These are phyloP conservation scores for Paraglomus brasilianum DNA, from an alignment of 192 early-diverging fungal genomes.

Conservation along the genomic window DNA sequence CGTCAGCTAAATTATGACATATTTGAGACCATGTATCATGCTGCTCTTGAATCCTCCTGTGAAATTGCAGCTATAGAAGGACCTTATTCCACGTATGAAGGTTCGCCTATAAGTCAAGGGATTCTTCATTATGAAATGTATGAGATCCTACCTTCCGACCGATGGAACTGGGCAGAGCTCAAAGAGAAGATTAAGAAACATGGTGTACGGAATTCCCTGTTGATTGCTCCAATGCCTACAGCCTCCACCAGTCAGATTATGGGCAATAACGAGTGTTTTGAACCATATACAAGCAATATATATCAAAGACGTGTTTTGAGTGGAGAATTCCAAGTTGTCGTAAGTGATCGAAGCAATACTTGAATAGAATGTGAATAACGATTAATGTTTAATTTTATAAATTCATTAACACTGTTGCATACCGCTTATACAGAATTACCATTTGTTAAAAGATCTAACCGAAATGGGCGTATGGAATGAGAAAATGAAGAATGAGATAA, in stretches of 20 bases:
- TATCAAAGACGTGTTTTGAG: conserved; percentile 94
- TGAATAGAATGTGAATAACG: background rate
- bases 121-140: conserved; percentile 92
- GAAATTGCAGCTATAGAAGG: conserved; percentile 80
- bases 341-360: conserved; percentile 22
- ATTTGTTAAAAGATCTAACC: conserved; percentile 89
- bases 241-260: conserved; percentile 94
- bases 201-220: conserved; percentile 89
- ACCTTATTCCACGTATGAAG: conserved; percentile 80
- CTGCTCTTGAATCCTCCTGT: conserved; percentile 85
- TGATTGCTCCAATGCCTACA: conserved; percentile 96
- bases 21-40: conserved; percentile 95
- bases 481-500: conserved; percentile 90
- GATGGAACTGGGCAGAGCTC: conserved; percentile 85
- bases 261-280: conserved; percentile 97
- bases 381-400: background rate
- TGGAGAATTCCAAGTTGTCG: conserved; percentile 97
- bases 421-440: conserved; percentile 60
- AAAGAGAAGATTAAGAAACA: conserved; percentile 71
- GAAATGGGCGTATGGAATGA: conserved; percentile 93
- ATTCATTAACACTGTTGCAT: background rate
- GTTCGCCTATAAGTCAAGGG: conserved; percentile 83
- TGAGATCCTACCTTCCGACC: conserved; percentile 71
- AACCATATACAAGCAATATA: conserved; percentile 87
- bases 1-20: conserved; percentile 80